Percentiles rank a stretch among this genome's conserved stretches.
Evolutionary conservation across 2,329 filamentous ascomycete species (phyloP).

Genomic region (Alternaria panax): DNA sequence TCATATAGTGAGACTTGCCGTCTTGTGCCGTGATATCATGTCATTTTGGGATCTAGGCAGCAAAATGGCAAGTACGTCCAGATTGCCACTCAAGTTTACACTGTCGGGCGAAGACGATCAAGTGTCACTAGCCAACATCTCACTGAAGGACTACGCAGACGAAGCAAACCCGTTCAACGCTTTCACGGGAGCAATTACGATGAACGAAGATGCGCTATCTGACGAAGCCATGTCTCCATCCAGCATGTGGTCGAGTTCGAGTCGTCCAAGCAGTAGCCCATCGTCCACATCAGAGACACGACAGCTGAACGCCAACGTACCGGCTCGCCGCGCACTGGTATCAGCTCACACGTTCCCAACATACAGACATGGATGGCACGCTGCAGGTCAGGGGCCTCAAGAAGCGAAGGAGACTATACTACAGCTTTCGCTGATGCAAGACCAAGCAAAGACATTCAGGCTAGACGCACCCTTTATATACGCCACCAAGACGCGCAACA

Average conservation of each 20-base stretch:
- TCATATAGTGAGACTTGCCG: background rate
- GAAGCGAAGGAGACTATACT: slow-evolving; percentile 10
- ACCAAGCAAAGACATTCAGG: slow-evolving; percentile 23
- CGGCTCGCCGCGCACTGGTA: background rate
- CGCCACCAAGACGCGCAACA: slow-evolving; percentile 20
- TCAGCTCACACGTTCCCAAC: background rate
- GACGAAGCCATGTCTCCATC: slow-evolving; percentile 7
- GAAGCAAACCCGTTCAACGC: slow-evolving; percentile 4
- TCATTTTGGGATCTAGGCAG: background rate
- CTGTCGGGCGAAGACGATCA: background rate
- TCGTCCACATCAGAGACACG: background rate
- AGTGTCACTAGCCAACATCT: background rate
- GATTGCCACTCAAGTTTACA: background rate
- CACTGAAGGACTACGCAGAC: background rate
- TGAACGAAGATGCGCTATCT: background rate
- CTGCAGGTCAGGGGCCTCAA: background rate
- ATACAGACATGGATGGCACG: background rate
- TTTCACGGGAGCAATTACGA: background rate
- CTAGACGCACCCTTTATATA: slow-evolving; percentile 30
- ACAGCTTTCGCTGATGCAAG: slow-evolving; percentile 22
- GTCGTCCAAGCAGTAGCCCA: slow-evolving; percentile 5
- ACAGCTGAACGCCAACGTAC: background rate
- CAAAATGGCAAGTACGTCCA: background rate
- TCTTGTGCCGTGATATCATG: background rate
- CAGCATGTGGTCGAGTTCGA: slow-evolving; percentile 7